These are phyloP conservation scores for Cantharellus anzutake DNA, from an alignment of 768 basidiomycete genomes.

Conservation along the genomic window DNA sequence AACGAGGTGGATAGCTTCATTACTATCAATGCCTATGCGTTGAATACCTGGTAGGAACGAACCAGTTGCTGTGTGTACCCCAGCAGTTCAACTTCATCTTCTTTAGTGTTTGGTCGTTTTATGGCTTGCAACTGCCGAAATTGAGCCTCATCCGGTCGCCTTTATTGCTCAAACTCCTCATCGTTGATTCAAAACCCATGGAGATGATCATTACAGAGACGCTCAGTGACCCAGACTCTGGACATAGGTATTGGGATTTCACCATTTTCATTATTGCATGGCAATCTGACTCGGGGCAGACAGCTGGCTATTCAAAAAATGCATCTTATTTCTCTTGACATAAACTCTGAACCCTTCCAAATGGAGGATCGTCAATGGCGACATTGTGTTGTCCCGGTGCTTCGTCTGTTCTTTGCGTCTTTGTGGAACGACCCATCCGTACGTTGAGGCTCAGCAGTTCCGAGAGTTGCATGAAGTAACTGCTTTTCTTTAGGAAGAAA, in stretches of 20 bases:
- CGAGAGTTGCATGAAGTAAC: neutral
- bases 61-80: constrained; percentile 6
- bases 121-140: constrained; percentile 38
- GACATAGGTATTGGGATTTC: neutral
- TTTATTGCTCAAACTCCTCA: constrained; percentile 37
- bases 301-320: constrained; percentile 20
- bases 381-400: constrained; percentile 37
- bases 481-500: constrained; percentile 35
- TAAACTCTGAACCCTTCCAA: constrained; percentile 39
- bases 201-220: neutral
- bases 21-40: constrained; percentile 34
- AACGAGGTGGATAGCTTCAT: constrained; percentile 61
- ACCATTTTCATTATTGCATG: neutral
- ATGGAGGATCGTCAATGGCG: constrained; percentile 54
- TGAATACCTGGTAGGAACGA: constrained; percentile 35
- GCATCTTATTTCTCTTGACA: constrained; percentile 47
- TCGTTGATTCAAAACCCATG: constrained; percentile 46
- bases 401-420: constrained; percentile 38
- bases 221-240: neutral
- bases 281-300: constrained; percentile 29
- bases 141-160: constrained; percentile 33
- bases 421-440: constrained; percentile 49
- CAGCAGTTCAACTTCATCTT: neutral
- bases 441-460: constrained; percentile 8
- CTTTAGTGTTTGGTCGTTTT: constrained; percentile 46